phyloP scores from a whole-genome alignment of 306 rosid species.

The Cucurbita argyrosperma region DNA sequence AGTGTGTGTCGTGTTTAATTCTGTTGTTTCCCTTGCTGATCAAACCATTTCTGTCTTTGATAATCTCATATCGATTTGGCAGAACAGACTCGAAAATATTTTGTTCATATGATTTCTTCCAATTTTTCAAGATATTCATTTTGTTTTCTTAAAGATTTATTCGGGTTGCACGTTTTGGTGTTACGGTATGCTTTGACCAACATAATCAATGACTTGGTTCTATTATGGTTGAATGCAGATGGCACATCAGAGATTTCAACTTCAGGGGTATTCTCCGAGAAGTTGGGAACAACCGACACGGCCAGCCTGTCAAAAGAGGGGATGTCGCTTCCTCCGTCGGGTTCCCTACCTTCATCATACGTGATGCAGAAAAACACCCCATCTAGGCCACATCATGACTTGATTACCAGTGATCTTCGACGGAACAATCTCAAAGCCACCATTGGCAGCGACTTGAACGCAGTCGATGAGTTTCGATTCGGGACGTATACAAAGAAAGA shows the following conservation, averaged over 20 bases:
- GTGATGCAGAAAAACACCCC: conserved; percentile 31
- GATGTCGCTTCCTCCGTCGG: conserved; percentile 37
- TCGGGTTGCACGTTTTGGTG: background rate
- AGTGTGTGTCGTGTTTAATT: background rate
- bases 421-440: conserved; percentile 47
- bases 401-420: conserved; percentile 38
- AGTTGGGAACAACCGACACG: conserved; percentile 28
- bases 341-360: conserved; percentile 35
- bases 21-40: background rate
- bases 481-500: conserved; percentile 49
- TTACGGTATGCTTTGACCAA: background rate
- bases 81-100: background rate
- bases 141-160: background rate
- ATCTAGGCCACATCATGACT: conserved; percentile 37
- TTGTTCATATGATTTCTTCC: background rate
- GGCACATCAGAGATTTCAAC: conserved; percentile 35
- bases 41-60: background rate
- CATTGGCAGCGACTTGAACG: conserved; percentile 34
- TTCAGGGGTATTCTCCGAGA: conserved; percentile 38
- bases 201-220: background rate
- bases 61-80: background rate
- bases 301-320: conserved; percentile 37
- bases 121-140: background rate
- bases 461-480: conserved; percentile 42
- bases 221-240: conserved; percentile 37